These are phyloP conservation scores for Lepidopterella palustris DNA, from an alignment of 495 filamentous ascomycete species.

Conservation along the genomic window DNA sequence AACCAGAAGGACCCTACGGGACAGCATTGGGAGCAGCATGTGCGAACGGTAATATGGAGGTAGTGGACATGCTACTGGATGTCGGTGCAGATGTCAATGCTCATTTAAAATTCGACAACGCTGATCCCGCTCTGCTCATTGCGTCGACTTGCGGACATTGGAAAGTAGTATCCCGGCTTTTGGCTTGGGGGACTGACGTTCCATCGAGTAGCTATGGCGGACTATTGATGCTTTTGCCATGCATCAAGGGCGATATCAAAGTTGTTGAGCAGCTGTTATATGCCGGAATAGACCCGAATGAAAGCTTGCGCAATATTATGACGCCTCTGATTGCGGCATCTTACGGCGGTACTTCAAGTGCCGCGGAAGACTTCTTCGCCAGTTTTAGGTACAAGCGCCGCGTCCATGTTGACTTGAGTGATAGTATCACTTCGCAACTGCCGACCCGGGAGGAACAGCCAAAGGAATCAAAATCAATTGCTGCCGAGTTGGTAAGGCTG, in stretches of 20 bases:
- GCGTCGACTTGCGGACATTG: background rate
- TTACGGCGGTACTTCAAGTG: background rate
- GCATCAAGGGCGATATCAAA: background rate
- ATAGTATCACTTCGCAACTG: no score
- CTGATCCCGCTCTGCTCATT: background rate
- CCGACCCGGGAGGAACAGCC: no score
- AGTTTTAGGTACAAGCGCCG: no score
- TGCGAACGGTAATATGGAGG: slow-evolving; percentile 12
- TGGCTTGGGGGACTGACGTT: background rate
- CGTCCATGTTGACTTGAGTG: no score
- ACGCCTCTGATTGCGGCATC: background rate
- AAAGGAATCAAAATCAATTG: no score
- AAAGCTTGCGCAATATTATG: background rate
- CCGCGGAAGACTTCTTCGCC: no score
- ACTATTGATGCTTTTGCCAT: background rate
- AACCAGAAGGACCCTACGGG: background rate
- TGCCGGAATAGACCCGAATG: background rate
- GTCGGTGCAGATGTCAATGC: slow-evolving; percentile 12
- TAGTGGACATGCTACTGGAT: slow-evolving; percentile 14
- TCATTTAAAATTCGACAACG: background rate
- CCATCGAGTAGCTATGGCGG: background rate
- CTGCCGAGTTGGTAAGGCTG: no score
- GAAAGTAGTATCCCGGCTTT: no score
- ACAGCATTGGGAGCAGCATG: slow-evolving; percentile 1
- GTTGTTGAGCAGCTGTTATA: background rate